These are phyloP conservation scores for Cytospora mali DNA, from an alignment of 2,329 filamentous ascomycete species.

Conservation along the genomic window DNA sequence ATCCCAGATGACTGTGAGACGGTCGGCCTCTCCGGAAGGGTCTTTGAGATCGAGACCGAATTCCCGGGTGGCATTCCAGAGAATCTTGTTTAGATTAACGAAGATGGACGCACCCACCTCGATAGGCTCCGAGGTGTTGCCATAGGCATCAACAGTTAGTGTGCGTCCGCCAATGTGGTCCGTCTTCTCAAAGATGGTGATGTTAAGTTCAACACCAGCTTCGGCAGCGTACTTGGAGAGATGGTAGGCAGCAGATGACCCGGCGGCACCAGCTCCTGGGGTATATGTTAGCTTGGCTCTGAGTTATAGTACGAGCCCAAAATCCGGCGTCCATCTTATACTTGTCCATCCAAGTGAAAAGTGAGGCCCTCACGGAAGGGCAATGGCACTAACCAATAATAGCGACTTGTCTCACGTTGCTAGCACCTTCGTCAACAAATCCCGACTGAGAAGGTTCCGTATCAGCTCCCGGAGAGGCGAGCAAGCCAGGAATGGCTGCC, in stretches of 20 bases:
- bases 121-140: constrained; percentile 66
- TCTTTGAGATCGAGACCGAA: constrained; percentile 68
- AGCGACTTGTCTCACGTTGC: constrained; percentile 35
- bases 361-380: background rate
- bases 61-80: constrained; percentile 70
- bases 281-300: background rate
- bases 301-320: background rate
- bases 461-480: constrained; percentile 18
- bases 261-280: constrained; percentile 83
- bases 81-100: constrained; percentile 79
- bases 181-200: constrained; percentile 86
- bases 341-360: background rate
- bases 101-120: constrained; percentile 95
- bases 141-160: constrained; percentile 79
- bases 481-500: constrained; percentile 25
- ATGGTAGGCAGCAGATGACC: constrained; percentile 84
- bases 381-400: constrained; percentile 32
- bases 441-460: constrained; percentile 11
- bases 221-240: constrained; percentile 70
- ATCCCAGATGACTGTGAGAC: constrained; percentile 80
- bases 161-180: constrained; percentile 81
- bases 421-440: constrained; percentile 22
- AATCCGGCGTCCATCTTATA: background rate
- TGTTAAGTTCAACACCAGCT: constrained; percentile 65
- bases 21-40: constrained; percentile 50